Evolutionary conservation across 2,329 filamentous ascomycete species (phyloP), one percentile per base, ranked within the genome.

Genomic region (Cytospora piceae): DNA sequence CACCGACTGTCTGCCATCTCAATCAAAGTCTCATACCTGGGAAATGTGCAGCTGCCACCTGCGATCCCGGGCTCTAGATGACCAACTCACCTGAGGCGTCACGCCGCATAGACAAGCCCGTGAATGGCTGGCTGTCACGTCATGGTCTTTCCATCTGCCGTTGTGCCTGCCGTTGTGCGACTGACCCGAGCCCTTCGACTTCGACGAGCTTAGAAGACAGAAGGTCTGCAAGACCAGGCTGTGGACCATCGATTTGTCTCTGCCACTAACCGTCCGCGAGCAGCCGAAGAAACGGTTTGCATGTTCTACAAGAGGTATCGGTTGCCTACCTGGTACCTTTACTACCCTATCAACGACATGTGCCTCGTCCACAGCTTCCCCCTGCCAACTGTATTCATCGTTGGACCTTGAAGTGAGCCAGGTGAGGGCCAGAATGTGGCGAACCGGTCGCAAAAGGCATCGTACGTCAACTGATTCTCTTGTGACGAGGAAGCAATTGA

Each of bases 201-300:
- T 65, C 53, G 49, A 64, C 31, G 29, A 32, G 20, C 52, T 37
- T 57, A 54, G 42, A 55, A 62, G 62, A 24, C 58, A 39, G 54
- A 42, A 15, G 39, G 61, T 24, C 61, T 63, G 53, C 53, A 39
- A 20, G 49, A 56, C 58, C 65, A 61, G 29, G 61, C 24, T 15
- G 63, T 65, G 62, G 59, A 55, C 54, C 65, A 27, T 51, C 55
- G 58, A 52, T 39, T 32, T 64, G 65, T 62, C 62, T 62, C 57
- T 42, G 62, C 63, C 62, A 67, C 65, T 56, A 42, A 58, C 34
- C 59, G 53, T 52, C 29, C 62, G 54, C 65, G 34, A 27, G 51
- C 54, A 67, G 54, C 62, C 54, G 49, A 55, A 34, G 17, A 58
- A 61, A 65, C 65, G 58, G 58, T 49, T 61, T 63, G 58, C 37